Evolutionary conservation across 225 moss, liverwort and hornwort genomes (phyloP).

Genomic region (Antitrichia curtipendula): DNA sequence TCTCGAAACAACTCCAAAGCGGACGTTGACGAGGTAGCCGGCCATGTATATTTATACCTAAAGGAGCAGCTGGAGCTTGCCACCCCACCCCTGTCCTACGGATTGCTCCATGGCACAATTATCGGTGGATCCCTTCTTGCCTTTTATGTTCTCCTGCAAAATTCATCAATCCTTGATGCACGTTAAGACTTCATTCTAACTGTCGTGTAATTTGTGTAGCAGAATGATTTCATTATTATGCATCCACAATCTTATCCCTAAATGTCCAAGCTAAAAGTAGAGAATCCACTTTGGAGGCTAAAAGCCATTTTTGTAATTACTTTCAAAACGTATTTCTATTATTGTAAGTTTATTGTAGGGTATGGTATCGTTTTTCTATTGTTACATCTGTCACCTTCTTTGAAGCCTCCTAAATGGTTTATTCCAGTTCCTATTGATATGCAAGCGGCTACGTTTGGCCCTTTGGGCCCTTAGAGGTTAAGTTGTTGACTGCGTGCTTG

Average conservation of each 20-base stretch:
- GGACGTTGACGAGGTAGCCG: constrained; percentile 79
- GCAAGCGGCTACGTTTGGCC: not conserved
- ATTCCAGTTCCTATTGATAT: not conserved
- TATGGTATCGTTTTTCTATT: not conserved
- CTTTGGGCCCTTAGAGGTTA: not conserved
- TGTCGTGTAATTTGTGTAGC: not conserved
- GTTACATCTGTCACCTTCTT: not conserved
- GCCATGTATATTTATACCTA: constrained; percentile 87
- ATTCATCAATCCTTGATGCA: not conserved
- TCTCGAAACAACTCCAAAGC: constrained; percentile 36
- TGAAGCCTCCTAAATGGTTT: not conserved
- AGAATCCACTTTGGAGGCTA: not conserved
- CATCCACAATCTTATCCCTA: not conserved
- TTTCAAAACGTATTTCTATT: not conserved
- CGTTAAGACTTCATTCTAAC: not conserved
- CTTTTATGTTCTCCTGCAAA: not conserved
- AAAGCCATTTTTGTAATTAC: not conserved
- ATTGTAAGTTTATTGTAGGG: not conserved
- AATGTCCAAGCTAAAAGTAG: not conserved
- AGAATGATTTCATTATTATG: not conserved
- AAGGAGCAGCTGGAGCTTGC: constrained; percentile 92
- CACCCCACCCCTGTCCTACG: constrained; percentile 67
- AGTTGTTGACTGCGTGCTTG: not conserved
- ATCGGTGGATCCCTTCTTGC: constrained; percentile 42
- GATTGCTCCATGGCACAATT: constrained; percentile 91